Base-by-base conservation (phyloP, 108 stramenopile species). In the Asterionellopsis glacialis region DNA sequence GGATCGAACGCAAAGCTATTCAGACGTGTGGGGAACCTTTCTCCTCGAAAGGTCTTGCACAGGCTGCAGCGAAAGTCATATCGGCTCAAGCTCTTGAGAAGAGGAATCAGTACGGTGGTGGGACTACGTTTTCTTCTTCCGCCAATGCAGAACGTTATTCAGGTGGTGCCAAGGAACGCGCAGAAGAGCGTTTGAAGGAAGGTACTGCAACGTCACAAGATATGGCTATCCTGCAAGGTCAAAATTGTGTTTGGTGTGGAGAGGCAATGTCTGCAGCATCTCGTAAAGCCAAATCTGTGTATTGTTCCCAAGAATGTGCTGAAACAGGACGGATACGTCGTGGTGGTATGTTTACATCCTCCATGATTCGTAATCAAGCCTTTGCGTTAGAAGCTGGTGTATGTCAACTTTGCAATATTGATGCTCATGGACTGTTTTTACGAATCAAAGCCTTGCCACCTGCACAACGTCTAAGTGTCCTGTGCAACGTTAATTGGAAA, bases 111-210 rank as follows among this genome's bases (percentile, higher is more conserved):
- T n/a, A n/a, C n/a, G n/a, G n/a, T n/a, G n/a, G 22, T 11, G 24
- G 14, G 14, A 18, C 10, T 18, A n/a, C 41, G 10, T 5, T 5
- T 18, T n/a, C 26, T 11, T 27, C 26, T 12, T 49, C 49, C 0
- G 22, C 24, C 33, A 69, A 72, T 16, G 76, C 72, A 13, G 77
- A 81, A 23, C 60, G 85, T 19, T 87, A 81, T 64, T 28, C 11
- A 11, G 84, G 85, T 21, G 85, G 85, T 12, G 81, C 79, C 26
- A 87, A 83, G 50, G 85, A 87, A 61, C 67, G 71, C 51, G 85
- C 85, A 0, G 55, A 55, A 19, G 67, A 75, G 27, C 69, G 77
- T 27, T 26, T 53, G 40, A 66, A 69, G 16, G 65, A 70, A 27
- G 77, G 77, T 27, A 64, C 55, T 50, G 79, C 80, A n/a, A 75